phyloP scores from a whole-genome alignment of 441 rosid genomes.

The Capsella rubella region DNA sequence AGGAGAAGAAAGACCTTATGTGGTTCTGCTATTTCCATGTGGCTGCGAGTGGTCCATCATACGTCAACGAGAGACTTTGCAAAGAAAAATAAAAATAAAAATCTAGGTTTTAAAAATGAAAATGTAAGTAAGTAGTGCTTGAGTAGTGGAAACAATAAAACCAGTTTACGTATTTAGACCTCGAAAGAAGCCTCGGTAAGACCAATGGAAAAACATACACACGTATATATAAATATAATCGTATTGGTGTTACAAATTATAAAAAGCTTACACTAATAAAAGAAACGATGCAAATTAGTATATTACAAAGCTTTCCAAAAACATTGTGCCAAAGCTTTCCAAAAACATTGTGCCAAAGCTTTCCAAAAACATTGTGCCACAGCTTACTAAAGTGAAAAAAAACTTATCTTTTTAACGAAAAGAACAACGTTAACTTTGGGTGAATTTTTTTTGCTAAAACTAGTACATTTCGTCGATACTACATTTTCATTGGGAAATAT shows the following conservation, averaged over 20 bases:
- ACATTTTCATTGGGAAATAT: no score
- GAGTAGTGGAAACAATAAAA: slow-evolving; percentile 41
- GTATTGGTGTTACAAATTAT: not conserved
- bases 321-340: no score
- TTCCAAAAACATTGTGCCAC: no score
- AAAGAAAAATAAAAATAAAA: not conserved
- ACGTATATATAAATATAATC: not conserved
- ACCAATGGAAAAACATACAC: slow-evolving; percentile 8
- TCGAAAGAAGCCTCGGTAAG: slow-evolving; percentile 41
- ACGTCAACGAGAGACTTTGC: not conserved
- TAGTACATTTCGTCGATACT: no score
- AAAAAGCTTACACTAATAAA: no score
- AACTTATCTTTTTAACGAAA: no score
- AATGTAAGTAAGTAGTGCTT: slow-evolving; percentile 26
- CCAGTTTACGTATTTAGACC: not conserved
- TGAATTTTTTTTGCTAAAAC: no score
- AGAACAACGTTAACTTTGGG: no score
- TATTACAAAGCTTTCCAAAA: no score
- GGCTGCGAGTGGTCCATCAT: slow-evolving; percentile 43
- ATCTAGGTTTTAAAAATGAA: slow-evolving; percentile 7
- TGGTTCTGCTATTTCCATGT: slow-evolving; percentile 43
- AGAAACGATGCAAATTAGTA: no score
- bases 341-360: no score
- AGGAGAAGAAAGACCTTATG: slow-evolving; percentile 32
- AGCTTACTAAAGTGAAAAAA: no score